Conservation (phyloP, 371 early-diverging fungal genomes). For the Lichtheimia corymbifera region DNA sequence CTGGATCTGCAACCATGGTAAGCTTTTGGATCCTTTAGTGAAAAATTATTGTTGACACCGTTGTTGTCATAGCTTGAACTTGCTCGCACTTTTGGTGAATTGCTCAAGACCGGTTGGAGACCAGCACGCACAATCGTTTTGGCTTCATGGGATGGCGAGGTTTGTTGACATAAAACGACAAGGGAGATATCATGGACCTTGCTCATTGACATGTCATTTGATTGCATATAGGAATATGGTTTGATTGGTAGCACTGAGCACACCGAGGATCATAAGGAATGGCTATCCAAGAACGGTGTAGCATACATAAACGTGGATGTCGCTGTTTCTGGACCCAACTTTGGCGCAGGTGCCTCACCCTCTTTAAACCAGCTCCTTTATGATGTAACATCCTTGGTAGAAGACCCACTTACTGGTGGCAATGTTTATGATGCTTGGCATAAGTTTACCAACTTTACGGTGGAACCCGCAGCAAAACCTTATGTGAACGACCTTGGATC, state of each 20-base stretch:
- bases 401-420: conserved; percentile 31
- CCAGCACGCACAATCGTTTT: conserved; percentile 60
- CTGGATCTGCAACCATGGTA: conserved; percentile 64
- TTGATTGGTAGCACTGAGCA: conserved; percentile 63
- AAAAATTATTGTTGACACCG: not conserved
- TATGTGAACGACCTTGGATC: conserved; percentile 41
- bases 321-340: conserved; percentile 45
- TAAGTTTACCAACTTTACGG: conserved; percentile 15
- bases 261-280: conserved; percentile 54
- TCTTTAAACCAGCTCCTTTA: conserved; percentile 43
- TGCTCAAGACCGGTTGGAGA: conserved; percentile 59
- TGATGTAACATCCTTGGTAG: conserved; percentile 39
- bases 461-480: conserved; percentile 9
- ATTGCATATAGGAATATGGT: not conserved
- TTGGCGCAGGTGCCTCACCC: conserved; percentile 49
- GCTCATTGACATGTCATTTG: too few relatives aligned
- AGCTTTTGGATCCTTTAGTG: not conserved
- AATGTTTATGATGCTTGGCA: conserved; percentile 25
- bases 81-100: conserved; percentile 49
- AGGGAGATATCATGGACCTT: too few relatives aligned
- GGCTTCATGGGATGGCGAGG: conserved; percentile 64
- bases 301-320: conserved; percentile 61
- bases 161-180: too few relatives aligned
- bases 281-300: conserved; percentile 50
- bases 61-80: conserved; percentile 35